Evolutionary conservation across 176 grass and related monocot genomes (phyloP), one percentile per base, ranked within the genome.

Genomic region (Carex scoparia): DNA sequence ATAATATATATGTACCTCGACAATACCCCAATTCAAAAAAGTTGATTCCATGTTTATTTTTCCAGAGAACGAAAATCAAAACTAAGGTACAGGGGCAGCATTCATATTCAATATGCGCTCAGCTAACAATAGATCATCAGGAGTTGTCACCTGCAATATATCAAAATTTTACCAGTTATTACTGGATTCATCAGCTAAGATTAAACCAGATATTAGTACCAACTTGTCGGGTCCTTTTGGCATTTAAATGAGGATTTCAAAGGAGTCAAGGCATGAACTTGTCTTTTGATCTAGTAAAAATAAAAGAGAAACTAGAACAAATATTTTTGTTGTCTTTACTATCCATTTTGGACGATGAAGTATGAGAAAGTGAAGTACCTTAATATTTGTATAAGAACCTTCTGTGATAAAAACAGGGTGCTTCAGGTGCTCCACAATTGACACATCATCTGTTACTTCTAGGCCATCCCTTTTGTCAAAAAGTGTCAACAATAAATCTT

Each of bases 401-500:
- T 95, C 93, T 0, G 97, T 99, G 40, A 99, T 91, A 86, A 85
- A 95, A 80, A 99, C 97, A 80, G 91, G 90, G 58, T 96, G 93
- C 37, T 99, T 94, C 30, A 99, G 82, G 85, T 86, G 91, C 86
- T 99, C 93, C 85, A 99, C 97, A 48, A 99, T 96, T 32, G 97
- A 99, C 32, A 99, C 93, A 75, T 96, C 97, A 60, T 99, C 97
- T 40, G 93, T 99, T 78, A 96, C 97, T 89, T 99, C 97, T 86
- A 92, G 90, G 56, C 82, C 79, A 63, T 94, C 86, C 91, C 97
- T 99, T 87, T 64, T 28, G 32, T 65, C 9, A 86, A 10, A 72
- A 54, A 54, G 31, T 38, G 65, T 31, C 51, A 37, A 19, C 48
- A 48, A 75, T 53, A 13, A 54, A 76, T 30, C 10, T 54, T 31